Evolutionary conservation across 768 basidiomycete species (phyloP).

Genomic region (Chalciporus chontae): DNA sequence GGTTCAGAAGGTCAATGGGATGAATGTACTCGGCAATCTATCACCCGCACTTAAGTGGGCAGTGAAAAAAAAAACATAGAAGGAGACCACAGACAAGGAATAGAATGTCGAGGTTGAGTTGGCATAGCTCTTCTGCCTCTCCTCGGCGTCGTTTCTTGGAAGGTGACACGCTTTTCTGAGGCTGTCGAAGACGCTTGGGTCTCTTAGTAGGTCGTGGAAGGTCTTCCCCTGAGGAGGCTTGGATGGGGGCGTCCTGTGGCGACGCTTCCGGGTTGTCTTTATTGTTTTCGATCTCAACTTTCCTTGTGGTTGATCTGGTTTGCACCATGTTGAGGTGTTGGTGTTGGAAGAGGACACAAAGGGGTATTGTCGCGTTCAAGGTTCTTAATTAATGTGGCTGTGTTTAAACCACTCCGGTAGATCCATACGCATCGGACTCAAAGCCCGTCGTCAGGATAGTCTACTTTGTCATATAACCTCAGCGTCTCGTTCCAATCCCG

Average conservation of each 20-base stretch:
- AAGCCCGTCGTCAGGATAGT: conserved; percentile 61
- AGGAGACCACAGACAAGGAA: conserved; percentile 3
- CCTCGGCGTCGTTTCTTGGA: conserved; percentile 1
- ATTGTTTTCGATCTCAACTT: neutral
- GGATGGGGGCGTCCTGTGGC: neutral
- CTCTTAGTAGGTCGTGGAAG: no score
- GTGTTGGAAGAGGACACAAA: neutral
- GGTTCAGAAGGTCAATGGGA: conserved; percentile 31
- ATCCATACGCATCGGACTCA: conserved; percentile 8
- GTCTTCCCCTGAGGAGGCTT: neutral
- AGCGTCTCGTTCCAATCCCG: conserved; percentile 90
- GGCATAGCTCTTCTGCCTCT: conserved; percentile 3
- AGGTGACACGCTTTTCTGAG: neutral
- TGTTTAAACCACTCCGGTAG: no score
- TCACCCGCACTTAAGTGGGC: neutral
- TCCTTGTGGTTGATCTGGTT: neutral
- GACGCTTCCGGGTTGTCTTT: neutral
- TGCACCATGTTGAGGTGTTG: neutral
- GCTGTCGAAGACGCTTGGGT: neutral
- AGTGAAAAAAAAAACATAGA: neutral
- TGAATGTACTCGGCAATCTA: conserved; percentile 41
- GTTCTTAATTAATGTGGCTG: no score
- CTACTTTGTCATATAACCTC: conserved; percentile 75
- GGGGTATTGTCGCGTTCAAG: no score
- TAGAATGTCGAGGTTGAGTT: conserved; percentile 10